phyloP scores from a whole-genome alignment of 2,329 filamentous ascomycete genomes.

The Tolypocladium endophyticum region DNA sequence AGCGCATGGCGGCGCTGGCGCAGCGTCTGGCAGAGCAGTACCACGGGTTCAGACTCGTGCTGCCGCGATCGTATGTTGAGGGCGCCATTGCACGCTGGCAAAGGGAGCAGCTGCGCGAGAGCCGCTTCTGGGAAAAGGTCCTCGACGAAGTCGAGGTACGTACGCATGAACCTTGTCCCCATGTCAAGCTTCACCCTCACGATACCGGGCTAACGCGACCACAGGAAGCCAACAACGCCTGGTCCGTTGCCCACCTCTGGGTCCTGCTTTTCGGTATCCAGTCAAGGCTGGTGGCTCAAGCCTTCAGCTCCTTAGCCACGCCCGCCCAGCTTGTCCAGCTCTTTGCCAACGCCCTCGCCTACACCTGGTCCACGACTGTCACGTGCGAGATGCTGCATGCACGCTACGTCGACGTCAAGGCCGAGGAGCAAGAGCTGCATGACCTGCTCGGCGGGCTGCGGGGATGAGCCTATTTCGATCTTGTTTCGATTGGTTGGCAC shows the following conservation, averaged over 20 bases:
- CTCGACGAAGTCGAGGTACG: conserved; percentile 8
- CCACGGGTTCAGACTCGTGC: not conserved
- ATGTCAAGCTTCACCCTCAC: not conserved
- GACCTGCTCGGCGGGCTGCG: conserved; percentile 5
- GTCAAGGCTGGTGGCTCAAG: not conserved
- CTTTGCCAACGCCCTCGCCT: conserved; percentile 3
- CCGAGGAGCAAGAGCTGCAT: conserved; percentile 9
- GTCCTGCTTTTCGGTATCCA: not conserved
- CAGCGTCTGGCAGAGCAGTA: not conserved
- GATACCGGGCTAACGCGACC: not conserved
- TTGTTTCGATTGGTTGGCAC: not conserved
- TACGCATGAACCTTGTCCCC: not conserved
- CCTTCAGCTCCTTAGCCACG: not conserved
- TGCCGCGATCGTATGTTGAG: conserved; percentile 3
- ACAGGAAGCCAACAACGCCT: not conserved
- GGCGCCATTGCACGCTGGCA: conserved; percentile 2
- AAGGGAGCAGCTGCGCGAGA: conserved; percentile 1
- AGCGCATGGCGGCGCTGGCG: not conserved
- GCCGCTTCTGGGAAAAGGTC: conserved; percentile 8
- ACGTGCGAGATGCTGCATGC: conserved; percentile 5
- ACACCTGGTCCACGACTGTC: conserved; percentile 5
- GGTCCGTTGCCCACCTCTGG: not conserved
- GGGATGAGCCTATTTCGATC: not conserved
- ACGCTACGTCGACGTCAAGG: conserved; percentile 5
- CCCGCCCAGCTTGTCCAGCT: conserved; percentile 1